These are phyloP conservation scores for Botrytis porri DNA, from an alignment of 2,329 filamentous ascomycete genomes.

Conservation along the genomic window DNA sequence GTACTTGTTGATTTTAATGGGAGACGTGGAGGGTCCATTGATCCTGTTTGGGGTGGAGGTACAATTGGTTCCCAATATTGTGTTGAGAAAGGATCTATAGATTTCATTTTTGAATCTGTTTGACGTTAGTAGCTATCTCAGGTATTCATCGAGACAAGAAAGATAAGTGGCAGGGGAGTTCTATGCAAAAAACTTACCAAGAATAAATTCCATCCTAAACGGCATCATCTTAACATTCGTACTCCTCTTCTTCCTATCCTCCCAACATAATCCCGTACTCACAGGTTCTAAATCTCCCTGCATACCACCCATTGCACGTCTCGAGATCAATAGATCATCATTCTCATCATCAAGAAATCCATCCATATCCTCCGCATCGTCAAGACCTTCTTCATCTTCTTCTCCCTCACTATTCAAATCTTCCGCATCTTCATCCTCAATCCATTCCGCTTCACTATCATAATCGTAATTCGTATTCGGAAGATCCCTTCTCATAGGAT, in stretches of 20 bases:
- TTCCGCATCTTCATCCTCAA: slow-evolving; percentile 62
- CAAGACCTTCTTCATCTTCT: slow-evolving; percentile 64
- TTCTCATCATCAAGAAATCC: slow-evolving; percentile 66
- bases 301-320: slow-evolving; percentile 51
- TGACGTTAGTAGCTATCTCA: slow-evolving; percentile 8
- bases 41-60: slow-evolving; percentile 5
- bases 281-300: slow-evolving; percentile 71
- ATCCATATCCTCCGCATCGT: slow-evolving; percentile 66
- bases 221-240: slow-evolving; percentile 51
- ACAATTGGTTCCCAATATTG: slow-evolving; percentile 63
- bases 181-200: slow-evolving; percentile 24
- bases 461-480: slow-evolving; percentile 73
- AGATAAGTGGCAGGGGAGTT: not conserved
- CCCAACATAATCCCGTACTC: slow-evolving; percentile 81
- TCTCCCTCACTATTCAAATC: slow-evolving; percentile 60
- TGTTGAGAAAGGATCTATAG: slow-evolving; percentile 83
- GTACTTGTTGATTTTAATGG: slow-evolving; percentile 37
- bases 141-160: not conserved
- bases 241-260: slow-evolving; percentile 52
- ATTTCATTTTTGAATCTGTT: slow-evolving; percentile 40
- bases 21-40: slow-evolving; percentile 40
- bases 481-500: slow-evolving; percentile 53
- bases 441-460: slow-evolving; percentile 83
- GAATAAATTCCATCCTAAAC: slow-evolving; percentile 72
- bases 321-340: slow-evolving; percentile 53